Evolutionary conservation across 2,329 filamentous ascomycete species (phyloP), one percentile per base, ranked within the genome.

Genomic region (Penicillium aurantiogriseum): DNA sequence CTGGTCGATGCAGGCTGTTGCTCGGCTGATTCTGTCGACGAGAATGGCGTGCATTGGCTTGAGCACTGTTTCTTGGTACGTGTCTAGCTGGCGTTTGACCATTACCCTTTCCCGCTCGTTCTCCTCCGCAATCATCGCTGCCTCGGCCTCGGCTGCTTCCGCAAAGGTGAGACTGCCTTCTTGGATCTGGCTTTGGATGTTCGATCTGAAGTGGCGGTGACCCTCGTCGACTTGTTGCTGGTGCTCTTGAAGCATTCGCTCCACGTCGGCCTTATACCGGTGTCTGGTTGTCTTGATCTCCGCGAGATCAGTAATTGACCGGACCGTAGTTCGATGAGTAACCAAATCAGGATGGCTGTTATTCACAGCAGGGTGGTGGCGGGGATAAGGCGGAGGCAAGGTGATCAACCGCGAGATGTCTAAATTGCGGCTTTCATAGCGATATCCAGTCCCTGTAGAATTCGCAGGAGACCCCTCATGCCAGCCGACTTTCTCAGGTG

Each of bases 381-480:
- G 88, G 1, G 94, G 94, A 72, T 96, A 97, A 2, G 94, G 90
- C 1, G 94, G 94, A 9, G 94, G 94, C 31, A 99, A 81, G 0
- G 94, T 97, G 5, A 99, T 89, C 1, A 99, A 84, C 29, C 94
- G 85, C 4, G 94, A 97, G 27, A 97, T 89, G 69, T 99, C 93
- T 4, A 97, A 77, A 57, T 85, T 85, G 23, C 75, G 76, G 27
- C 66, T 81, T 76, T 82, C 79, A 23, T 58, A 58, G 36, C 45
- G 64, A 55, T 61, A 54, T 21, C 62, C 57, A 42, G 61, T 60
- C 7, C 55, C 60, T 9, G 59, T 53, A 4, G 61, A 48, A 33
- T 69, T 64, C 6, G 63, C 64, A 10, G 67, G 60, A 27, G 74
- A 68, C 57, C 69, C 73, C 25, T 85, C 82, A 63, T 86, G 82